Percentiles rank a stretch among this genome's conserved stretches.
These are phyloP conservation scores for Piloderma croceum DNA, from an alignment of 768 basidiomycete genomes.

Conservation along the genomic window DNA sequence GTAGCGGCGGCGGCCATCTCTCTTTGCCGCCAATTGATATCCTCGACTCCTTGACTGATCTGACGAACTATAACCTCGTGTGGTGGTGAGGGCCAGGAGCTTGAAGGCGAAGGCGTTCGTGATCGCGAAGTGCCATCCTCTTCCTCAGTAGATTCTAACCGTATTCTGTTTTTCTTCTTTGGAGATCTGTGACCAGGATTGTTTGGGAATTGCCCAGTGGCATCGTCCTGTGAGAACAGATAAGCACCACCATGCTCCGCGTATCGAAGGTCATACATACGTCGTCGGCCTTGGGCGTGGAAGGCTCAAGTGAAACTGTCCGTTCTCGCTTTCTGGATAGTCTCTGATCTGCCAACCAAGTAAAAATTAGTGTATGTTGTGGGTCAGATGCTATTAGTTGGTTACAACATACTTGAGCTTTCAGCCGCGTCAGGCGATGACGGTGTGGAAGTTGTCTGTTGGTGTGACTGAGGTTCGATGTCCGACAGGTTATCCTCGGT, in stretches of 20 bases:
- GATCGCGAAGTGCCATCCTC: conserved; percentile 38
- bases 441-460: too few relatives aligned
- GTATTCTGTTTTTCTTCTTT: conserved; percentile 70
- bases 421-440: conserved; percentile 42
- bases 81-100: conserved; percentile 51
- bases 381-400: conserved; percentile 15
- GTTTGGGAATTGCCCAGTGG: conserved; percentile 36
- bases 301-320: conserved; percentile 71
- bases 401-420: conserved; percentile 32
- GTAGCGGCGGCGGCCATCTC: background rate
- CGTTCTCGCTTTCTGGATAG: conserved; percentile 69
- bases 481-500: too few relatives aligned
- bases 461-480: too few relatives aligned
- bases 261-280: too few relatives aligned
- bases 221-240: conserved; percentile 21
- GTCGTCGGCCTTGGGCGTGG: conserved; percentile 36
- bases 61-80: conserved; percentile 75
- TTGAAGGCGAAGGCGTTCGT: conserved; percentile 19
- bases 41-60: conserved; percentile 75
- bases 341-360: conserved; percentile 34
- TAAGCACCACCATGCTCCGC: too few relatives aligned
- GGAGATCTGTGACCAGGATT: conserved; percentile 58
- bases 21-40: conserved; percentile 50
- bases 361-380: conserved; percentile 14
- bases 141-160: conserved; percentile 57